A percentile compares a stretch with the other conserved stretches of the same genome.
Conservation (phyloP, 257 asterid genomes). For the Lantana camara region DNA sequence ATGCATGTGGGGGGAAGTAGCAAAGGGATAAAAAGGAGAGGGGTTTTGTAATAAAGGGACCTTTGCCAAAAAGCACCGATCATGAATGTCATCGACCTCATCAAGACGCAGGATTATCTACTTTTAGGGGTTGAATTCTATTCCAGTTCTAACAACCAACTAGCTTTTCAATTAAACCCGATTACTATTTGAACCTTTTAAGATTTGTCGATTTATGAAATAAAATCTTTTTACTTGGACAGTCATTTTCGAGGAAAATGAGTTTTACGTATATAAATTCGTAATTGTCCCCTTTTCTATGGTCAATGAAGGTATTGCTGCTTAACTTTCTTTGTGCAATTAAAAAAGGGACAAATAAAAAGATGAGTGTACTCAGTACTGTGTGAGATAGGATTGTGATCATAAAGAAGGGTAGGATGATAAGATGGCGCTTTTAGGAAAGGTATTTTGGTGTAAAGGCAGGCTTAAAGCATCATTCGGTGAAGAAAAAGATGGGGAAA, state of each 20-base stretch:
- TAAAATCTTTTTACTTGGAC: no score
- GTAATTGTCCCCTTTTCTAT: background rate
- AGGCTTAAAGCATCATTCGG: slow-evolving; percentile 34
- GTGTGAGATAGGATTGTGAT: slow-evolving; percentile 23
- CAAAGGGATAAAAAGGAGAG: slow-evolving; percentile 37
- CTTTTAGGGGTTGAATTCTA: slow-evolving; percentile 13
- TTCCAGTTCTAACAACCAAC: slow-evolving; percentile 25
- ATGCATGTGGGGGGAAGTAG: slow-evolving; percentile 39
- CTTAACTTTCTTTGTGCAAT: background rate
- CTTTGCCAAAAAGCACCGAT: slow-evolving; percentile 26
- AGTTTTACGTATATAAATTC: no score
- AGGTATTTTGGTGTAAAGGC: slow-evolving; percentile 37
- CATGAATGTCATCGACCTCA: slow-evolving; percentile 26
- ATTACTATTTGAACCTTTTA: background rate
- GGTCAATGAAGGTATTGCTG: slow-evolving; percentile 17
- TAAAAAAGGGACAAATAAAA: background rate
- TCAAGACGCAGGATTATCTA: slow-evolving; percentile 33
- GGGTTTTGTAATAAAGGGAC: slow-evolving; percentile 27
- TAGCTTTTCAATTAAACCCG: background rate
- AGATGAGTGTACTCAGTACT: slow-evolving; percentile 21
- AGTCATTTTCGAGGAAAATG: no score
- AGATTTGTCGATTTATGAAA: background rate
- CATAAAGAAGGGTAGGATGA: slow-evolving; percentile 29
- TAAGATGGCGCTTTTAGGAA: slow-evolving; percentile 47
- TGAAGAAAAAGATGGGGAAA: background rate